phyloP scores from a whole-genome alignment of 2,329 filamentous ascomycete species.

The Verticillium nonalfalfae region DNA sequence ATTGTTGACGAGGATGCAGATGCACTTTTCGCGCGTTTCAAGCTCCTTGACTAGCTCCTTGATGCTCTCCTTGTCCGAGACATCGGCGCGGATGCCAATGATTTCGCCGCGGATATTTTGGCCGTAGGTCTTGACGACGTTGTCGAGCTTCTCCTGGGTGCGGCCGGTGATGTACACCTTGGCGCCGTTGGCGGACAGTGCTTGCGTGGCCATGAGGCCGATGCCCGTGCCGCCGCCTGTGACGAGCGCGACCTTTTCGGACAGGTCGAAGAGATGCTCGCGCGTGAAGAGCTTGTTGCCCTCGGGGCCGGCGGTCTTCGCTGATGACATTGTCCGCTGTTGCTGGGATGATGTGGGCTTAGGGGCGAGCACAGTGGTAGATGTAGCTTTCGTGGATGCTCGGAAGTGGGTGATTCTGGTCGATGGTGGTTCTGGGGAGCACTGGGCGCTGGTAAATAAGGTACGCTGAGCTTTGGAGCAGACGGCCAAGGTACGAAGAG shows the following conservation, averaged over 20 bases:
- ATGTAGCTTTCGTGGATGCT: background rate
- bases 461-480: background rate
- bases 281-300: constrained; percentile 24
- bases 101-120: constrained; percentile 49
- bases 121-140: constrained; percentile 50
- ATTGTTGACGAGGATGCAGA: constrained; percentile 65
- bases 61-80: constrained; percentile 56
- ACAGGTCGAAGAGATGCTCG: constrained; percentile 32
- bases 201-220: constrained; percentile 62
- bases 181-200: constrained; percentile 60
- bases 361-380: background rate
- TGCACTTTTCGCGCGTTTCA: constrained; percentile 44
- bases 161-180: constrained; percentile 67
- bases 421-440: background rate
- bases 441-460: background rate
- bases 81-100: constrained; percentile 53
- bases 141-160: constrained; percentile 55
- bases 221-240: constrained; percentile 54
- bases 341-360: background rate
- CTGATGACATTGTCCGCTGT: constrained; percentile 5
- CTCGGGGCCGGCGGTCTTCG: constrained; percentile 12
- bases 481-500: background rate
- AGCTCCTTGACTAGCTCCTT: constrained; percentile 51
- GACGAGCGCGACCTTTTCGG: constrained; percentile 36
- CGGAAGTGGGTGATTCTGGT: background rate